Conservation (phyloP, 139 green algal species). For the Chlorella sp. region DNA sequence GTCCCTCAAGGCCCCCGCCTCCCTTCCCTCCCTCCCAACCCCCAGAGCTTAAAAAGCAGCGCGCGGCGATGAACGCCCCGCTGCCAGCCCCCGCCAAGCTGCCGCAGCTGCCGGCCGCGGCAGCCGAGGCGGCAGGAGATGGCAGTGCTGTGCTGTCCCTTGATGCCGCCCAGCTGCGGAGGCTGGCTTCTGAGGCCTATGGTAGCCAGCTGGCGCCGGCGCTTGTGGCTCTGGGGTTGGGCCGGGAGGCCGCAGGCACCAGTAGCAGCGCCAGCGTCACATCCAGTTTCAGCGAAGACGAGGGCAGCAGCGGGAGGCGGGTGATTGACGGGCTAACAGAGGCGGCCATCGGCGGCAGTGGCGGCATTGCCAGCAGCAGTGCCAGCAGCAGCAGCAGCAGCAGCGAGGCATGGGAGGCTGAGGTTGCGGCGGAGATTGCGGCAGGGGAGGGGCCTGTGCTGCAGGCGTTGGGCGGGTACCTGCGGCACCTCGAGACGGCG, state of each 20-base stretch:
- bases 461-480: constrained; percentile 11
- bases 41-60: constrained; percentile 24
- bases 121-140: not conserved
- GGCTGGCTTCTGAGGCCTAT: constrained; percentile 15
- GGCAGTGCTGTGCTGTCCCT: not conserved
- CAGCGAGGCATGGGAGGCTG: not conserved
- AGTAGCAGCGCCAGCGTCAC: not conserved
- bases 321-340: not conserved
- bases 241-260: not conserved
- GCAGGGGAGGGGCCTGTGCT: constrained; percentile 40
- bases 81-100: constrained; percentile 1
- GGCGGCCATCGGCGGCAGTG: not conserved
- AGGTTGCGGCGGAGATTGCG: constrained; percentile 25
- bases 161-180: not conserved
- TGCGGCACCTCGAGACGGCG: constrained; percentile 21
- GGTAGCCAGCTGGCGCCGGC: not conserved
- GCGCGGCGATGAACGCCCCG: not conserved
- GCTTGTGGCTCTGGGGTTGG: not conserved
- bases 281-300: constrained; percentile 17
- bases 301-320: not conserved
- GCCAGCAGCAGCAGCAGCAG: not conserved
- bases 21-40: not conserved
- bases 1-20: not conserved
- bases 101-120: not conserved
- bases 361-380: not conserved